Evolutionary conservation across 495 filamentous ascomycete genomes (phyloP).

Genomic region (Xylaria acuta): DNA sequence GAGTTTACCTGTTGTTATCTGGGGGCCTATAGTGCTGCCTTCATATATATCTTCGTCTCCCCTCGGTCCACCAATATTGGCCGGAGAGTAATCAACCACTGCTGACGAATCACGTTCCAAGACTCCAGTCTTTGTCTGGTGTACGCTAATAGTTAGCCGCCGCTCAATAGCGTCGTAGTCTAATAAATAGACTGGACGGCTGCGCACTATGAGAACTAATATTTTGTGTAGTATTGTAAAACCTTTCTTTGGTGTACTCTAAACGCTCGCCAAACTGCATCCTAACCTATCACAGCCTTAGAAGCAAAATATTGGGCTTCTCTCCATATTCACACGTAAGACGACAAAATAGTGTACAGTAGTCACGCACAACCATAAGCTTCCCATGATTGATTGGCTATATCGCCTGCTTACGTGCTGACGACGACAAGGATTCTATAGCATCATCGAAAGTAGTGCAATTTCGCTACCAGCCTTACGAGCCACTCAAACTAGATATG

Average conservation of each 20-base stretch:
- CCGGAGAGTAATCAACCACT: background rate
- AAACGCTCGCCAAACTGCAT: background rate
- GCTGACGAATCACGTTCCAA: background rate
- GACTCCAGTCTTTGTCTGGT: background rate
- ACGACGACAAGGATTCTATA: background rate
- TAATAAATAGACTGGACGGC: too few species aligned
- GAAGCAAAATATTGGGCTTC: background rate
- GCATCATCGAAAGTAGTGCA: background rate
- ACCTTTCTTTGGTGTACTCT: background rate
- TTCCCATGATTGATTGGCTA: slow-evolving; percentile 1
- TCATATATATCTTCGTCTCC: background rate
- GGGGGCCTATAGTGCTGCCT: background rate
- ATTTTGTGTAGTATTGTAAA: background rate
- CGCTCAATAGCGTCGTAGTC: slow-evolving; percentile 8
- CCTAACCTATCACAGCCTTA: background rate
- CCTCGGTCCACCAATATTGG: background rate
- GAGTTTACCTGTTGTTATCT: too few species aligned
- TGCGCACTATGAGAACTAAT: too few species aligned
- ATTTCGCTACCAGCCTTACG: slow-evolving; percentile 25
- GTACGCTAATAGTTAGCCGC: background rate
- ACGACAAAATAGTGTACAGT: background rate
- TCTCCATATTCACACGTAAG: slow-evolving; percentile 19
- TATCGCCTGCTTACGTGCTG: slow-evolving; percentile 8
- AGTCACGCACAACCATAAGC: background rate
- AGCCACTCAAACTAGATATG: background rate